Base-by-base conservation (phyloP, 192 early-diverging fungal species). In the Coemansia sp. region DNA sequence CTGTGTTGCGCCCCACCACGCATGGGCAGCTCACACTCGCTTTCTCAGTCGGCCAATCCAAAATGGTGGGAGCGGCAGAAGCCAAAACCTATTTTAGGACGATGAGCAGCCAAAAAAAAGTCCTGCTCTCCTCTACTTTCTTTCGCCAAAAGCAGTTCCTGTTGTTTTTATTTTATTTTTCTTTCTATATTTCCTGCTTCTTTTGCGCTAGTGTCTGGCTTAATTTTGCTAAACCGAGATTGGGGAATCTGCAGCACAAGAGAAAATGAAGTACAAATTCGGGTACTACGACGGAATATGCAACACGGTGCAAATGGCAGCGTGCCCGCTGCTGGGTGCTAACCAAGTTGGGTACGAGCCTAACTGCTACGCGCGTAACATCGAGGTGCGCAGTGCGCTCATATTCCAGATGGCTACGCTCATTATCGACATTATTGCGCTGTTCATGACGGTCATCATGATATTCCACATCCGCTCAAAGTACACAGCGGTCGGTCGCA, bases 401-500 rank as follows among this genome's bases (percentile, higher is more conserved):
- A 90, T 97, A 40, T 99, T 99, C 76, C 94, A 99, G 82, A 93
- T 94, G 85, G 95, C 97, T 7, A 93, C 95, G 37, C 84, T 99
- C 36, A 93, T 99, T 59, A 93, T 98, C 63, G 91, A 97, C 70
- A 66, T 98, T 57, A 88, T 97, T 60, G 91, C 96, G 26, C 76
- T 99, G 60, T 75, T 94, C 65, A 99, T 99, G 97, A 95, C 96
- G 9, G 79, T 88, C 55, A 95, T 96, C 73, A 99, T 99, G 97
- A 97, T 99, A 76, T 92, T 91, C 67, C 96, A 99, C 78, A 93
- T 99, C 76, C 91, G 90, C 63, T 92, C 91, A 43, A 99, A 99
- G 84, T 98, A 96, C 83, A 99, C 97, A 24, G 97, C 97, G 36
- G 94, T 99, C n/a, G 97, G 95, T 48, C 94, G 97, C 62, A 95